Evolutionary conservation across 345 rosid genomes (phyloP).

Genomic region (Aurinia saxatilis): DNA sequence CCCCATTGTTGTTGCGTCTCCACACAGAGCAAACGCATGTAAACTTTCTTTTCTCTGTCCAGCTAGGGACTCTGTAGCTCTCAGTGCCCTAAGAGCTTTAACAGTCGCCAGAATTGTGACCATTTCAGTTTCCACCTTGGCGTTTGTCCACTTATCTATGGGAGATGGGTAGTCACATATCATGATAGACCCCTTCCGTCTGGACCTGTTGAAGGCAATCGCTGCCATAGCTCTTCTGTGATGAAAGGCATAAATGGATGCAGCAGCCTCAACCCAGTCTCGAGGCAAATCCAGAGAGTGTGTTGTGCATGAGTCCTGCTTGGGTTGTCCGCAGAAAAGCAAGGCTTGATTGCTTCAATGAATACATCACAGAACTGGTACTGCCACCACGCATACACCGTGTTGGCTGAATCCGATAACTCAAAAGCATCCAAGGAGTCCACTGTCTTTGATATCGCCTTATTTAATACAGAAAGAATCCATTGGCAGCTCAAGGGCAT

Average conservation of each 20-base stretch:
- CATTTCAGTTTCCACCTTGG: conserved; percentile 59
- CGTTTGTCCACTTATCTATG: conserved; percentile 53
- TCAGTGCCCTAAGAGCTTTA: conserved; percentile 48
- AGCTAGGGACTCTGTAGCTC: conserved; percentile 52
- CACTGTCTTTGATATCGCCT: conserved; percentile 45
- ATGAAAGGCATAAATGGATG: conserved; percentile 89
- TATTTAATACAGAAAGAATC: conserved; percentile 67
- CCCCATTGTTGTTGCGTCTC: conserved; percentile 32
- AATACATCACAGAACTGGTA: conserved; percentile 80
- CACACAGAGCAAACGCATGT: conserved; percentile 69
- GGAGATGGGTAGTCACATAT: conserved; percentile 54
- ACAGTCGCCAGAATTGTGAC: conserved; percentile 55
- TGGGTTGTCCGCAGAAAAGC: conserved; percentile 44
- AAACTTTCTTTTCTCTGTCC: conserved; percentile 58
- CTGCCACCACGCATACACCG: conserved; percentile 75
- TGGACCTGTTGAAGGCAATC: conserved; percentile 52
- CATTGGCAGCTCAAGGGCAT: conserved; percentile 74
- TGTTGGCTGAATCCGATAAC: conserved; percentile 56
- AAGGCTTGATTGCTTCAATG: conserved; percentile 71
- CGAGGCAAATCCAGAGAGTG: conserved; percentile 66
- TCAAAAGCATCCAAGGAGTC: conserved; percentile 45
- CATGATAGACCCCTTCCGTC: conserved; percentile 61
- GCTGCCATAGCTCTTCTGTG: conserved; percentile 84
- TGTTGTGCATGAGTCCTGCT: conserved; percentile 42
- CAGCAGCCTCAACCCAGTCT: conserved; percentile 64